These are phyloP conservation scores for Neofusicoccum umdonicola DNA, from an alignment of 2,329 filamentous ascomycete genomes.

Conservation along the genomic window DNA sequence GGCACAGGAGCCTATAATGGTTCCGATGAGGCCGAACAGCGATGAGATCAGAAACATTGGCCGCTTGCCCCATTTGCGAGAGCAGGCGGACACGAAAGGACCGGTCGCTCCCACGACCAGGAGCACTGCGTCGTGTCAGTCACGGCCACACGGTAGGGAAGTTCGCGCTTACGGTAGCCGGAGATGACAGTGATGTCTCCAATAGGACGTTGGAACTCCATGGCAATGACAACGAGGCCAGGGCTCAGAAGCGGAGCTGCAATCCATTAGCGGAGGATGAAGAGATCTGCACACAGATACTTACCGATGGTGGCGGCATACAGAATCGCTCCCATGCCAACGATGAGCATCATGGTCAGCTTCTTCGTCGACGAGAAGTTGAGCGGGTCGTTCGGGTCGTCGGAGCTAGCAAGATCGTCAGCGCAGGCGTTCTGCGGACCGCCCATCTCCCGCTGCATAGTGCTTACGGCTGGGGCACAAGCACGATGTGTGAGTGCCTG, in stretches of 20 bases:
- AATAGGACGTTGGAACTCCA: constrained; percentile 28
- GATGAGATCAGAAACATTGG: constrained; percentile 47
- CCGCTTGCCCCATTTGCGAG: constrained; percentile 47
- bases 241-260: constrained; percentile 36
- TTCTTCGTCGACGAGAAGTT: constrained; percentile 36
- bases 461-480: constrained; percentile 35
- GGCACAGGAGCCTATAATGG: constrained; percentile 37
- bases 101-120: constrained; percentile 35
- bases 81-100: constrained; percentile 33
- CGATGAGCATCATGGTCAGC: constrained; percentile 31
- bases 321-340: constrained; percentile 32
- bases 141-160: neutral
- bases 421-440: too few species aligned
- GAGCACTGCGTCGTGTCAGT: constrained; percentile 23
- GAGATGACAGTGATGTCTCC: constrained; percentile 36
- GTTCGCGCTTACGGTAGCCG: constrained; percentile 25
- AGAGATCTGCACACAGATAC: neutral
- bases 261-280: constrained; percentile 9
- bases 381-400: constrained; percentile 36
- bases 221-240: constrained; percentile 33
- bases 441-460: neutral
- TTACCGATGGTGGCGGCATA: constrained; percentile 24
- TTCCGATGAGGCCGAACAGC: constrained; percentile 9
- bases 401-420: constrained; percentile 20
- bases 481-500: constrained; percentile 32